Evolutionary conservation across 805 yeast genomes (phyloP).

Genomic region (Schwanniomyces pseudopolymorphus): DNA sequence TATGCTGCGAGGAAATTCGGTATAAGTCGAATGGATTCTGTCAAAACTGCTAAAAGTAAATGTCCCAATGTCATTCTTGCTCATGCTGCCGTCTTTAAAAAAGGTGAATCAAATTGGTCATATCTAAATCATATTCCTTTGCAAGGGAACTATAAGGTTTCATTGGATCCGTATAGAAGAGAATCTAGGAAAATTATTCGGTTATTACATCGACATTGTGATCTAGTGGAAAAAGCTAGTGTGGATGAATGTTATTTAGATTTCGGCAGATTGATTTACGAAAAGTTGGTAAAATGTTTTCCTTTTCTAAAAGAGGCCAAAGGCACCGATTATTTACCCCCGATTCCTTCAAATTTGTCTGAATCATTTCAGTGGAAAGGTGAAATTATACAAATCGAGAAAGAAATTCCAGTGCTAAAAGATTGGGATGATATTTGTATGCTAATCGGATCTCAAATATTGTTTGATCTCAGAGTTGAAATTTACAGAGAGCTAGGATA

Average conservation of each 20-base stretch:
- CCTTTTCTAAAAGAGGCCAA: slow-evolving; percentile 42
- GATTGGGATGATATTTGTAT: slow-evolving; percentile 82
- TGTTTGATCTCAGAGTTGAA: slow-evolving; percentile 51
- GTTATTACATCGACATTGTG: slow-evolving; percentile 61
- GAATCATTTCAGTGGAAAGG: slow-evolving; percentile 30
- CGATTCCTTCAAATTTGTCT: slow-evolving; percentile 40
- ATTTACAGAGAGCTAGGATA: slow-evolving; percentile 63
- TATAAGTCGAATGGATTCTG: slow-evolving; percentile 71
- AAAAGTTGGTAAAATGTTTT: slow-evolving; percentile 38
- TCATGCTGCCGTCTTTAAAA: slow-evolving; percentile 91
- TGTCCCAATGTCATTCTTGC: slow-evolving; percentile 78
- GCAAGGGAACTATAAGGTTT: slow-evolving; percentile 72
- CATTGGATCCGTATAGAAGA: slow-evolving; percentile 86
- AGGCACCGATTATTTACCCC: slow-evolving; percentile 38
- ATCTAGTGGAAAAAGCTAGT: slow-evolving; percentile 85
- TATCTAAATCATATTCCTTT: slow-evolving; percentile 61
- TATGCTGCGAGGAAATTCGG: slow-evolving; percentile 89
- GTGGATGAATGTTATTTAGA: slow-evolving; percentile 93
- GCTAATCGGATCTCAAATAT: slow-evolving; percentile 62
- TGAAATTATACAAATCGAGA: slow-evolving; percentile 16
- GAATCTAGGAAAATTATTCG: slow-evolving; percentile 79
- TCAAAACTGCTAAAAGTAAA: slow-evolving; percentile 65
- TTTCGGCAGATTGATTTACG: slow-evolving; percentile 64
- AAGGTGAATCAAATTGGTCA: slow-evolving; percentile 83
- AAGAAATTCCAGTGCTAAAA: slow-evolving; percentile 4